Percentiles rank a stretch among this genome's conserved stretches.
phyloP scores from a whole-genome alignment of 208 protist species.

The Trypanosoma scelopori region DNA sequence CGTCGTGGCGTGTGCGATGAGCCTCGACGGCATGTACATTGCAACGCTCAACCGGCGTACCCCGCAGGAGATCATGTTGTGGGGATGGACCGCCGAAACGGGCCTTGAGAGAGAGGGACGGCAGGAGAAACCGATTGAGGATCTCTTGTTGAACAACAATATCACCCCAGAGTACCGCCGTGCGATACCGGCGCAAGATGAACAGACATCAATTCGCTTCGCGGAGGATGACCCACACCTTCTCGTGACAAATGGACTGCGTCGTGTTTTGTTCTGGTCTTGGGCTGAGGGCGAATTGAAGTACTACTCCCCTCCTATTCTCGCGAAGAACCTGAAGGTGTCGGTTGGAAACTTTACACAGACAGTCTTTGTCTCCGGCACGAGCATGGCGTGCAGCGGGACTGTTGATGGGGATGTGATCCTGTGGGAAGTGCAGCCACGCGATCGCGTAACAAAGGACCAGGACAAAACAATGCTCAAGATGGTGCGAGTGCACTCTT shows the following conservation, averaged over 20 bases:
- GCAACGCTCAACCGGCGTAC: slow-evolving; percentile 80
- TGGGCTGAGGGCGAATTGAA: slow-evolving; percentile 74
- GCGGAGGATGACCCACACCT: slow-evolving; percentile 68
- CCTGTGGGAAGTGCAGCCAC: slow-evolving; percentile 85
- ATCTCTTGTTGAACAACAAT: slow-evolving; percentile 19
- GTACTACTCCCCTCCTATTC: slow-evolving; percentile 90
- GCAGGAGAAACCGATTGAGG: slow-evolving; percentile 5
- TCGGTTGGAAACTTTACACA: slow-evolving; percentile 90
- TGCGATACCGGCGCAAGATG: slow-evolving; percentile 76
- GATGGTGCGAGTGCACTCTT: slow-evolving; percentile 86
- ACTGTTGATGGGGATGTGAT: slow-evolving; percentile 93
- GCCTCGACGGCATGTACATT: slow-evolving; percentile 85
- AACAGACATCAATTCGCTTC: slow-evolving; percentile 89
- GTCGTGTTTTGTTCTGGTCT: slow-evolving; percentile 92
- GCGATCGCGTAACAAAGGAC: slow-evolving; percentile 79
- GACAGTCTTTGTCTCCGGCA: slow-evolving; percentile 86
- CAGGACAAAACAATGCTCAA: slow-evolving; percentile 92
- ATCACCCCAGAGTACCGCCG: slow-evolving; percentile 62
- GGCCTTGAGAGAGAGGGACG: slow-evolving; percentile 11
- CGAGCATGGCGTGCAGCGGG: slow-evolving; percentile 82
- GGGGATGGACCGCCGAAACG: slow-evolving; percentile 81
- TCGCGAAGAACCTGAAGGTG: slow-evolving; percentile 74
- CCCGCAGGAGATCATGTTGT: slow-evolving; percentile 91
- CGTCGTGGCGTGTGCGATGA: slow-evolving; percentile 88
- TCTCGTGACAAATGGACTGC: slow-evolving; percentile 88